A percentile compares a stretch with the other conserved stretches of the same genome.
These are phyloP conservation scores for Xylariaceae sp. DNA, from an alignment of 2,329 filamentous ascomycete genomes.

Conservation along the genomic window DNA sequence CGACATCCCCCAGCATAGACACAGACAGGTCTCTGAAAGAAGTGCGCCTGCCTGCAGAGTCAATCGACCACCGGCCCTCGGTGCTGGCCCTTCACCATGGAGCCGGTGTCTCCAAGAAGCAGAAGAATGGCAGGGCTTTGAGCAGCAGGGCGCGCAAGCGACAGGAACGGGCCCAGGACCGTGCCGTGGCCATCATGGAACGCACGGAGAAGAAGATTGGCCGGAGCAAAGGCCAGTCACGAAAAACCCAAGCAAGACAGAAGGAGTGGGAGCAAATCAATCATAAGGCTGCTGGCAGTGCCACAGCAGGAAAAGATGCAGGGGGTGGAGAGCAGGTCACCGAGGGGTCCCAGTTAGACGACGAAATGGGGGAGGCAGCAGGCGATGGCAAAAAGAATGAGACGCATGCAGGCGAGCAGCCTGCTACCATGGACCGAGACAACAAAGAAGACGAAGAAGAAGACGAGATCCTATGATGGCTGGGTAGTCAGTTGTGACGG, in stretches of 20 bases:
- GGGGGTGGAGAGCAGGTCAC: conserved; percentile 16
- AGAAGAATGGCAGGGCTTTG: conserved; percentile 53
- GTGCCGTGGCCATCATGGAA: conserved; percentile 57
- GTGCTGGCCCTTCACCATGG: conserved; percentile 64
- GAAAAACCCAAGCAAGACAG: conserved; percentile 44
- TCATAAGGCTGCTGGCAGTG: conserved; percentile 29
- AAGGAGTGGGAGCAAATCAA: conserved; percentile 60
- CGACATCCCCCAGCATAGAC: conserved; percentile 65
- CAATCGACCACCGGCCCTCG: conserved; percentile 54
- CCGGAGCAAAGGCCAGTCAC: conserved; percentile 49
- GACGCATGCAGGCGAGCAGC: not conserved
- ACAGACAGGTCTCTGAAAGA: conserved; percentile 68
- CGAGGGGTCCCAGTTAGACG: conserved; percentile 19
- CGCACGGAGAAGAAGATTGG: conserved; percentile 53
- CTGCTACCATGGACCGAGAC: not conserved
- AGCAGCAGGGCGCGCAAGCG: conserved; percentile 53
- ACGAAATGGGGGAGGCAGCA: conserved; percentile 22
- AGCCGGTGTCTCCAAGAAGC: conserved; percentile 65
- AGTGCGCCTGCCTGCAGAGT: conserved; percentile 46
- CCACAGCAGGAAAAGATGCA: conserved; percentile 8
- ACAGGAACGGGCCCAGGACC: conserved; percentile 55
- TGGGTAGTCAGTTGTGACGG: not conserved
- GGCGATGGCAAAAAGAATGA: conserved; percentile 1
- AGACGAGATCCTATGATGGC: conserved; percentile 13
- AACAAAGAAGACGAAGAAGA: conserved; percentile 14